Percentiles rank a stretch among this genome's conserved stretches.
Evolutionary conservation across 2,329 filamentous ascomycete species (phyloP).

Genomic region (Calycina herbarum): DNA sequence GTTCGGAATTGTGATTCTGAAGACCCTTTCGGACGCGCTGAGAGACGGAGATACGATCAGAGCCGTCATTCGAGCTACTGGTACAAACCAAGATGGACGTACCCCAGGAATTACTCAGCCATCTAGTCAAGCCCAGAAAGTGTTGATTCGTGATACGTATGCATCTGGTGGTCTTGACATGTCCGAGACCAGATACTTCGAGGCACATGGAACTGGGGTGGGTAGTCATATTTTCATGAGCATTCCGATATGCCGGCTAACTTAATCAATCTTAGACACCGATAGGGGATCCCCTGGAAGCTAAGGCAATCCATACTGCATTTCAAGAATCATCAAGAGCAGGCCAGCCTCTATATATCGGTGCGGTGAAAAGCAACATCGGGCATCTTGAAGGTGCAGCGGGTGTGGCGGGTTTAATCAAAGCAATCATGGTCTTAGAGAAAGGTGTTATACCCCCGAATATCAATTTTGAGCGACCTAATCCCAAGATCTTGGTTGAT

Average conservation of each 20-base stretch:
- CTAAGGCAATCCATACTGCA: background rate
- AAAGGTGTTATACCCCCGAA: conserved; percentile 44
- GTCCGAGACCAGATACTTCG: conserved; percentile 12
- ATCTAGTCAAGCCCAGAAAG: conserved; percentile 43
- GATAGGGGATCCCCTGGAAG: conserved; percentile 20
- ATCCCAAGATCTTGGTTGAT: conserved; percentile 34
- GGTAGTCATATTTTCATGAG: background rate
- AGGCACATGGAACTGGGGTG: conserved; percentile 21
- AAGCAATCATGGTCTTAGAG: conserved; percentile 42
- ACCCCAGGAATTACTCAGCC: conserved; percentile 56
- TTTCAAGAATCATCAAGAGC: background rate
- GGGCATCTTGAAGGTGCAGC: conserved; percentile 39
- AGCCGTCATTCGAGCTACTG: conserved; percentile 39
- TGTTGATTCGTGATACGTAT: conserved; percentile 19
- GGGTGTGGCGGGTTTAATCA: conserved; percentile 42
- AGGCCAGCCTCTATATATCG: conserved; percentile 20
- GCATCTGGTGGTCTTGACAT: conserved; percentile 15
- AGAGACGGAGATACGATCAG: conserved; percentile 59
- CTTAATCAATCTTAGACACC: conserved; percentile 1
- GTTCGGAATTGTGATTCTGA: conserved; percentile 58
- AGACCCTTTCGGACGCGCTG: conserved; percentile 57
- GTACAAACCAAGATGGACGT: conserved; percentile 54
- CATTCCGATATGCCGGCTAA: background rate
- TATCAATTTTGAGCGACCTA: conserved; percentile 41
- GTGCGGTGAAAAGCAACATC: conserved; percentile 39